These are phyloP conservation scores for Penicillium longicatenatum DNA, from an alignment of 495 filamentous ascomycete species.

Conservation along the genomic window DNA sequence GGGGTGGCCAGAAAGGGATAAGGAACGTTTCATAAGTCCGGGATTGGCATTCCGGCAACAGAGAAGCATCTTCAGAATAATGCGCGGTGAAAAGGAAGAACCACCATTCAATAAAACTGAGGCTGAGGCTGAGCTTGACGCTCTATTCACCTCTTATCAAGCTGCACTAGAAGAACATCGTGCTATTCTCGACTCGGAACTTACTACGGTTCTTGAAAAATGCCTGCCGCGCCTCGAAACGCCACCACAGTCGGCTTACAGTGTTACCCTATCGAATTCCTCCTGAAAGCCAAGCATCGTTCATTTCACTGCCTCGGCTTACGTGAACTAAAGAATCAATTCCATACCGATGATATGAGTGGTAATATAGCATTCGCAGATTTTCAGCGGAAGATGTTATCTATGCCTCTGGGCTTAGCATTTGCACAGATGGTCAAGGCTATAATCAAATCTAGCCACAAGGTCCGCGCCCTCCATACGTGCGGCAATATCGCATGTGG, in stretches of 20 bases:
- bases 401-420: conserved; percentile 4
- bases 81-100: background rate
- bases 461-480: conserved; percentile 1
- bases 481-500: conserved; percentile 6
- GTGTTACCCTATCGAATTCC: background rate
- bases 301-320: conserved; percentile 5
- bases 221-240: conserved; percentile 8
- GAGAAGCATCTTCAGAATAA: too few species aligned
- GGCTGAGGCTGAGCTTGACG: conserved; percentile 3
- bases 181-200: conserved; percentile 9
- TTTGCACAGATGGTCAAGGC: conserved; percentile 6
- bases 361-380: background rate
- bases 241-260: conserved; percentile 1
- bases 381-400: background rate
- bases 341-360: background rate
- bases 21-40: background rate
- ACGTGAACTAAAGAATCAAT: conserved; percentile 7
- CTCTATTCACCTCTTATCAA: conserved; percentile 6
- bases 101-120: too few species aligned
- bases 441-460: conserved; percentile 6
- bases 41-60: too few species aligned
- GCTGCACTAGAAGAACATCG: conserved; percentile 6
- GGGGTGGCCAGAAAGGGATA: conserved; percentile 1
- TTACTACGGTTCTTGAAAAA: conserved; percentile 4
- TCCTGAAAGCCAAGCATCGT: background rate